A percentile compares a stretch with the other conserved stretches of the same genome.
Conservation (phyloP, 345 rosid genomes). For the Eucalyptus sideroxylon region DNA sequence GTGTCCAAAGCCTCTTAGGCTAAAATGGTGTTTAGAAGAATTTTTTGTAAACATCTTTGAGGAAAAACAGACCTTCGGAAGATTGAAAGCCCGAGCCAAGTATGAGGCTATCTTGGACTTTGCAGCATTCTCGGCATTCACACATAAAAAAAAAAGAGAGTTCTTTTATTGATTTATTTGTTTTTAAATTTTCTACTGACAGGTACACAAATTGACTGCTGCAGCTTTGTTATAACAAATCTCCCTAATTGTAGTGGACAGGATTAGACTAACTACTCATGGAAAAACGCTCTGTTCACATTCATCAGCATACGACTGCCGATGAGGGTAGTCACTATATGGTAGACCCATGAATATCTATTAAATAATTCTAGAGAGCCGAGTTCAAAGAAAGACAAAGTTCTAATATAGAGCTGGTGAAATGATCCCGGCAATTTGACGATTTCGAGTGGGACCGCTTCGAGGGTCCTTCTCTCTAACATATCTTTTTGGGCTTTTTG, state of each 20-base stretch:
- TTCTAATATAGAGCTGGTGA: neutral
- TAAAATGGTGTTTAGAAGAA: too few species aligned
- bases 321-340: neutral
- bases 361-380: neutral
- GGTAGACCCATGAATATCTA: neutral
- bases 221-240: neutral
- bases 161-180: too few species aligned
- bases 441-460: neutral
- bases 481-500: neutral
- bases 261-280: neutral
- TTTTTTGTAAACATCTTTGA: too few species aligned
- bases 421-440: neutral
- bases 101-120: too few species aligned
- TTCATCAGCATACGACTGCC: neutral
- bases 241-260: neutral
- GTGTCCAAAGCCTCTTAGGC: too few species aligned
- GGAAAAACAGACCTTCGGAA: too few species aligned
- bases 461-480: neutral
- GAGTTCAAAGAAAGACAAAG: neutral
- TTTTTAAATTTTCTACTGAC: neutral
- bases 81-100: too few species aligned
- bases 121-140: too few species aligned
- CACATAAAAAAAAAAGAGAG: fast-evolving
- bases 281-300: neutral
- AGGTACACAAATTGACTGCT: neutral